Evolutionary conservation across 139 green algal species (phyloP), one percentile per base, ranked within the genome.

Genomic region (Asterochloris erici): DNA sequence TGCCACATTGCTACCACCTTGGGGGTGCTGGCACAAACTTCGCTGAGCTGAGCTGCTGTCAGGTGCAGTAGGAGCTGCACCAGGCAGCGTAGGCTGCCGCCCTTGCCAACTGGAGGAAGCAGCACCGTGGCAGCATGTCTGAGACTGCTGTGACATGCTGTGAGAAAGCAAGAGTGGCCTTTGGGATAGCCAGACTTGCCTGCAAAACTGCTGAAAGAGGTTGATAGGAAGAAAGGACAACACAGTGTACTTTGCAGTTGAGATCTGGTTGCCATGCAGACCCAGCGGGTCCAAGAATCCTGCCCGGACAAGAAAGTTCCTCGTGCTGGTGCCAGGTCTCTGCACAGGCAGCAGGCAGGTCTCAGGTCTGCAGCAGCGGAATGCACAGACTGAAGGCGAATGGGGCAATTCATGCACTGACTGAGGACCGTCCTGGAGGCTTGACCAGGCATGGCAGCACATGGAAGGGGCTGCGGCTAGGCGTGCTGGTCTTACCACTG

Each of bases 171-270:
- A 54, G 38, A 54, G 38, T 54, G 38, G 38, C 38, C 38, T 54
- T 54, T 54, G 38, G 38, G 38, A 54, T 54, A 54, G 38, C 38
- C 38, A 54, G 38, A 6, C 38, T 54, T 54, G 38, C 38, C 38
- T 54, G 38, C 38, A 54, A 54, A 81, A 81, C 77, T 81, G 77
- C 75, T 97, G 92, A 63, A 92, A 94, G 62, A 97, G 83, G 61
- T 90, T 91, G 63, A 91, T 87, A 6, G 94, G 94, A 11, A 97
- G 77, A 83, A 97, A 97, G 29, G 91, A 94, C 77, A 93, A 14
- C 15, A 93, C 13, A 73, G 90, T 95, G 85, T 97, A 97, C 86
- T 97, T 97, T 62, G 87, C 84, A 13, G 93, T 97, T 10, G 84
- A 82, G 26, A 96, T 91, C 13, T 63, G 68, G 77, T 81, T 81